These are phyloP conservation scores for Eucalyptus regnans DNA, from an alignment of 345 rosid species.

Conservation along the genomic window DNA sequence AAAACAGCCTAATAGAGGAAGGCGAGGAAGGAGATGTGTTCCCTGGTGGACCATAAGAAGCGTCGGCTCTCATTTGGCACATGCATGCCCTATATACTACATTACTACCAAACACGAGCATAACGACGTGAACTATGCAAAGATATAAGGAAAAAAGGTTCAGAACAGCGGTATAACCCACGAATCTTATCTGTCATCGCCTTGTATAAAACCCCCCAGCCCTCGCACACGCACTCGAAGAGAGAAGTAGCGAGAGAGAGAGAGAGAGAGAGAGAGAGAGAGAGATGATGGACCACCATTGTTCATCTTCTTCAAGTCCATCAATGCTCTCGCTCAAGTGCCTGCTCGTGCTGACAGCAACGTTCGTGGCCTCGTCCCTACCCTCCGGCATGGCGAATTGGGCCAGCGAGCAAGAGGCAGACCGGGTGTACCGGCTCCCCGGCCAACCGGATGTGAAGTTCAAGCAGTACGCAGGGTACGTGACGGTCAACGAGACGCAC, in stretches of 20 bases:
- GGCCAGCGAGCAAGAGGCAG: conserved; percentile 29
- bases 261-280: neutral
- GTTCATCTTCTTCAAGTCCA: neutral
- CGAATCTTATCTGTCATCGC: neutral
- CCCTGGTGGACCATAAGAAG: neutral
- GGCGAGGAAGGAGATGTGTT: neutral
- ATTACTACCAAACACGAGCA: neutral
- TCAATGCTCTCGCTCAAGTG: neutral
- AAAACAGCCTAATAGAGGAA: neutral
- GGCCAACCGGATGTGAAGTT: conserved; percentile 61
- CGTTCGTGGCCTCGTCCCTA: neutral
- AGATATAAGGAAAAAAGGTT: neutral
- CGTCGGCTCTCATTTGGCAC: neutral
- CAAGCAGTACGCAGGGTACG: conserved; percentile 77
- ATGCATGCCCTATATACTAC: neutral
- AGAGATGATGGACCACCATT: neutral
- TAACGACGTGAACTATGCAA: neutral
- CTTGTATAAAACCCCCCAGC: neutral
- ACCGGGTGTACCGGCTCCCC: conserved; percentile 38
- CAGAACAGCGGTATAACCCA: neutral
- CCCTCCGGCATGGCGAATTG: neutral
- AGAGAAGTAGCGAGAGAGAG: neutral
- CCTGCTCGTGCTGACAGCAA: neutral
- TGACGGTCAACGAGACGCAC: conserved; percentile 55
- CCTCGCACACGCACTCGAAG: neutral